phyloP scores from a whole-genome alignment of 257 asterid species.

The Vinca minor region DNA sequence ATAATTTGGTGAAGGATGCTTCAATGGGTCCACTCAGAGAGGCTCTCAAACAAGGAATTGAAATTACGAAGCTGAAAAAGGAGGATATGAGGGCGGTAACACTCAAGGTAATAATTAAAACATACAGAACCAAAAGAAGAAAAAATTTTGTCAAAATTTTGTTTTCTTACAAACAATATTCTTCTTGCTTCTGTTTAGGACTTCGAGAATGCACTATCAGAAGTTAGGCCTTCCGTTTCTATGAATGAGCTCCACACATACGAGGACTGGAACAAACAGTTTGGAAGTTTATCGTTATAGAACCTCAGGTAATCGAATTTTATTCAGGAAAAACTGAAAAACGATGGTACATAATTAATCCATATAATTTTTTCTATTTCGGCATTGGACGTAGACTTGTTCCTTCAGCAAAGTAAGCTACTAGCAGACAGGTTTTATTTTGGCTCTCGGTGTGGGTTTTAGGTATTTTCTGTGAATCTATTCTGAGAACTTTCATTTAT shows the following conservation, averaged over 20 bases:
- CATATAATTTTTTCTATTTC: too few species aligned
- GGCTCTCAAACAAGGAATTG: constrained; percentile 69
- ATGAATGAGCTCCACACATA: constrained; percentile 67
- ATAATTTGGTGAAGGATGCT: constrained; percentile 97
- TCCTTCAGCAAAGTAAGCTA: too few species aligned
- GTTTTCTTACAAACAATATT: background rate
- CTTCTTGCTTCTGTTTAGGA: constrained; percentile 39
- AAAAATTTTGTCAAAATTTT: constrained; percentile 1
- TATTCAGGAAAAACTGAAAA: background rate
- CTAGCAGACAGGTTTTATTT: background rate
- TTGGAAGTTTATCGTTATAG: constrained; percentile 84
- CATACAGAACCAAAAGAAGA: too few species aligned
- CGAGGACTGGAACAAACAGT: constrained; percentile 86
- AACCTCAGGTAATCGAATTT: background rate
- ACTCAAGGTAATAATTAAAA: constrained; percentile 69
- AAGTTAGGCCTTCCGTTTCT: constrained; percentile 94
- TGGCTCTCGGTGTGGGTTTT: background rate
- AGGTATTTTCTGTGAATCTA: background rate
- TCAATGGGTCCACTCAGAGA: constrained; percentile 98
- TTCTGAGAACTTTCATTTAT: too few species aligned
- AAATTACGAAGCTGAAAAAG: constrained; percentile 73
- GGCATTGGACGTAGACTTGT: too few species aligned
- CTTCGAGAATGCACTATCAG: constrained; percentile 76
- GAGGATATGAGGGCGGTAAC: constrained; percentile 88
- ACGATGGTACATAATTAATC: background rate